A percentile compares a stretch with the other conserved stretches of the same genome.
These are phyloP conservation scores for Sarcomyxa edulis DNA, from an alignment of 768 basidiomycete species.

Conservation along the genomic window DNA sequence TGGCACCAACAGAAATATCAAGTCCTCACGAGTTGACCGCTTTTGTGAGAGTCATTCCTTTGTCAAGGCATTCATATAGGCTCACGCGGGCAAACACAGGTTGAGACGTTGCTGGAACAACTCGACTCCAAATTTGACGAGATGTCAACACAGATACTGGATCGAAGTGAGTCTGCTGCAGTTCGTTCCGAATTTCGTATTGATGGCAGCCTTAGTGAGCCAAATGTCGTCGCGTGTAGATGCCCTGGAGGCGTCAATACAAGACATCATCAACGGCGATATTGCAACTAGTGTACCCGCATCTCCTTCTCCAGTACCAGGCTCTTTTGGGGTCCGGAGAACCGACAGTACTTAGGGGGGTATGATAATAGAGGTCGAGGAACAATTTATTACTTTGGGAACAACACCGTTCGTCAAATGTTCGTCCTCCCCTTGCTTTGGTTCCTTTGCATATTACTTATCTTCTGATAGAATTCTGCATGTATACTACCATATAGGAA, in stretches of 20 bases:
- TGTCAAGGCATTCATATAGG: slow-evolving; percentile 3
- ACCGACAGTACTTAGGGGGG: slow-evolving; percentile 26
- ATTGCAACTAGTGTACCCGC: slow-evolving; percentile 40
- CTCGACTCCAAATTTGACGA: slow-evolving; percentile 90
- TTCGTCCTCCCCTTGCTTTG: not conserved
- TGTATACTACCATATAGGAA: too few relatives aligned
- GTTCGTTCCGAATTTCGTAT: slow-evolving; percentile 3
- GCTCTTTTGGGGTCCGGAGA: slow-evolving; percentile 34
- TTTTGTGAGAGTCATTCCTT: slow-evolving; percentile 57
- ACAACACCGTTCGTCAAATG: not conserved
- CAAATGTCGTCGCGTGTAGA: slow-evolving; percentile 93
- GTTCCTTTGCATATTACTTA: not conserved
- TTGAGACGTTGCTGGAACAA: slow-evolving; percentile 83
- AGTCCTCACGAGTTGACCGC: slow-evolving; percentile 93
- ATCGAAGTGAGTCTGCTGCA: slow-evolving; percentile 55
- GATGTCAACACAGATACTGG: slow-evolving; percentile 87
- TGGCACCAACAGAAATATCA: slow-evolving; percentile 63
- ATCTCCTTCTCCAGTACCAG: slow-evolving; percentile 48
- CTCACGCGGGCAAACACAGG: slow-evolving; percentile 36
- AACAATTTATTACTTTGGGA: not conserved
- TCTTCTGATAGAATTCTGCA: not conserved
- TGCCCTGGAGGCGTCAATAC: slow-evolving; percentile 82
- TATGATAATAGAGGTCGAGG: not conserved
- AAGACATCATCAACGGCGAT: slow-evolving; percentile 73
- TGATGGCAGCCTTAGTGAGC: slow-evolving; percentile 53